These are phyloP conservation scores for Trichosporon sp. DNA, from an alignment of 1,284 basidiomycete species.

Conservation along the genomic window DNA sequence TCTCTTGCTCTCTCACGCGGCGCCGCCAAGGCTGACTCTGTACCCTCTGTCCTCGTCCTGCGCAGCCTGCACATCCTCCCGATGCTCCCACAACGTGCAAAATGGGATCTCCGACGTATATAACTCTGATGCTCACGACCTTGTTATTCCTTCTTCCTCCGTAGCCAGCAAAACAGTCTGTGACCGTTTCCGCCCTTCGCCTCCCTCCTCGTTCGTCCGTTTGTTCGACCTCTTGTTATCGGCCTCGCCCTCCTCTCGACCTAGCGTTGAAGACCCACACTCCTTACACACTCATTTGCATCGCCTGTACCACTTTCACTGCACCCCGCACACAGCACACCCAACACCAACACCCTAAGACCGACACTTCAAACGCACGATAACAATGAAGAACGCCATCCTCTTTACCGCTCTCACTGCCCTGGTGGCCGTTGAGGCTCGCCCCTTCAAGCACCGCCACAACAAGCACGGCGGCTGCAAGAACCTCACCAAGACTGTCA, in stretches of 20 bases:
- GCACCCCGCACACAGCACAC: neutral
- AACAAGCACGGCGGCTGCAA: neutral
- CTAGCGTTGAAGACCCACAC: neutral
- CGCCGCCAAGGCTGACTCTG: neutral
- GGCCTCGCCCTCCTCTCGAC: neutral
- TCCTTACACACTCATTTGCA: neutral
- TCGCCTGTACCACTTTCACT: neutral
- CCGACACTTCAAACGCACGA: neutral
- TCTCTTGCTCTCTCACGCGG: neutral
- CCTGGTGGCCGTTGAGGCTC: neutral
- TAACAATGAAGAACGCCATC: slow-evolving; percentile 1
- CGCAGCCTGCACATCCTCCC: neutral
- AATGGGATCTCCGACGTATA: neutral
- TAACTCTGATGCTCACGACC: neutral
- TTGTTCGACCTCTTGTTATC: neutral
- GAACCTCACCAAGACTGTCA: neutral
- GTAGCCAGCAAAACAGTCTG: neutral
- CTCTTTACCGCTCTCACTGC: neutral
- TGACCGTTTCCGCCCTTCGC: neutral
- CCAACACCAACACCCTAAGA: no score
- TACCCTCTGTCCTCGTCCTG: neutral
- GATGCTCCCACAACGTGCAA: neutral
- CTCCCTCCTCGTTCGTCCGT: neutral
- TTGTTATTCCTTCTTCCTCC: neutral
- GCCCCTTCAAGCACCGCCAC: neutral